Base-by-base conservation (phyloP, 495 filamentous ascomycete species). In the Penicillium atrosanguineum region DNA sequence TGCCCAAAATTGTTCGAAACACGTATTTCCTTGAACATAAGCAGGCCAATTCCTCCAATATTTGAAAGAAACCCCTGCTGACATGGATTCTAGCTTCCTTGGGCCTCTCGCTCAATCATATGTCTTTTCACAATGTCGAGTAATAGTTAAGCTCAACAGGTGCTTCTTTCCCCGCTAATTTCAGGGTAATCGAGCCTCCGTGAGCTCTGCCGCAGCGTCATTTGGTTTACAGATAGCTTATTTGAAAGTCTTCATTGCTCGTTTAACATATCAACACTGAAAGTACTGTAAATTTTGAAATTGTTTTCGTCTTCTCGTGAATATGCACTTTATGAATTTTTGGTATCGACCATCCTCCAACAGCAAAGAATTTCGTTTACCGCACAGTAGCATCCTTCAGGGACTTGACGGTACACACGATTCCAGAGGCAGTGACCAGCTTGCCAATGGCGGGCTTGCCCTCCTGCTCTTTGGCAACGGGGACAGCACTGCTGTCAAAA, bases 331-430 rank as follows among this genome's bases (percentile, higher is more conserved):
- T 18, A 38, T 48, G 31, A 58, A 38, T 53, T 44, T 50, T 29
- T 52, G 56, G 61, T 59, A 61, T 64, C 57, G 36, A 48, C 52
- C 46, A 11, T 40, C 51, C 29, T 50, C 36, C 36, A 26, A 43
- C 43, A 29, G 12, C 36, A 39, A 52, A 47, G 26, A 7, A 38
- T 34, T 38, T 28, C 41, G 28, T 48, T 68, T 73, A 78, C 72
- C 89, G 78, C 51, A 92, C 88, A 59, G 80, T 77, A 48, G 83
- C 89, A n/a, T 80, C 82, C 72, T 80, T 83, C 57, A 95, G 72
- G 54, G 69, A 86, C 73, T 84, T 82, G 25, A 92, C 90, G 41
- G 73, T 89, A 69, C 90, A 94, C 15, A 84, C 63, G 36, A 86
- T 86, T 38, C 88, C 90, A 45, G 79, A 84, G 57, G 80, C 79